Evolutionary conservation across 331 rosid genomes (phyloP), one percentile per base, ranked within the genome.

Genomic region (Dryas integrifolia): DNA sequence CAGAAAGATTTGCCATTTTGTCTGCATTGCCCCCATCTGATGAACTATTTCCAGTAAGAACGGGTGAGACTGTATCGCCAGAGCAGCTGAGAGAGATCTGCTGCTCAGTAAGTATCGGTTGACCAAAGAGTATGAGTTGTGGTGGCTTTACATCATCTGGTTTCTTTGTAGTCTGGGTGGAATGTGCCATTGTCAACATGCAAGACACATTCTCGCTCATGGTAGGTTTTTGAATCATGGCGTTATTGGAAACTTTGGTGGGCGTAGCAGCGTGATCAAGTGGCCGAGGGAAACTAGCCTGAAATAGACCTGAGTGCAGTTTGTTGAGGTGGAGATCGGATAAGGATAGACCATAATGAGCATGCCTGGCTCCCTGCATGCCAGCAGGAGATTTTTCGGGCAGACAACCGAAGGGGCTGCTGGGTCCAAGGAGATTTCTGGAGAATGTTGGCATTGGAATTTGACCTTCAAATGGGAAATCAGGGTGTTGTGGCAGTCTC

Each of bases 301-400:
- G 82, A 83, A 85, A 80, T 48, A 82, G 88, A 83, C 86, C 81
- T 59, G 92, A 80, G 67, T 91, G 96, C 77, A 88, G 67, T 83
- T 86, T 89, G 65, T 79, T 84, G 90, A 82, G 84, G 86, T 85
- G 87, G 84, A 85, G 82, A 82, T 91, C 92, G 9, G 92, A 60
- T 69, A 85, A 85, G 53, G 96, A 78, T 76, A 84, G 79, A 87
- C 88, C 96, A 43, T 77, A 88, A 85, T 81, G 87, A 89, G 87
- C 95, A 84, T 95, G 99, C 99, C 96, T 89, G 97, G 99, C 99
- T 95, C 99, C 99, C 99, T 95, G 99, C 99, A 95, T 95, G 99
- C 99, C 96, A 89, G 98, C 97, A 94, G 98, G 96, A 86, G 90
- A 70, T 77, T 78, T 88, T 75, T 91, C 89, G 73, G 91, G 86